A percentile compares a stretch with the other conserved stretches of the same genome.
Evolutionary conservation across 495 filamentous ascomycete genomes (phyloP).

Genomic region (Talaromyces ruber): DNA sequence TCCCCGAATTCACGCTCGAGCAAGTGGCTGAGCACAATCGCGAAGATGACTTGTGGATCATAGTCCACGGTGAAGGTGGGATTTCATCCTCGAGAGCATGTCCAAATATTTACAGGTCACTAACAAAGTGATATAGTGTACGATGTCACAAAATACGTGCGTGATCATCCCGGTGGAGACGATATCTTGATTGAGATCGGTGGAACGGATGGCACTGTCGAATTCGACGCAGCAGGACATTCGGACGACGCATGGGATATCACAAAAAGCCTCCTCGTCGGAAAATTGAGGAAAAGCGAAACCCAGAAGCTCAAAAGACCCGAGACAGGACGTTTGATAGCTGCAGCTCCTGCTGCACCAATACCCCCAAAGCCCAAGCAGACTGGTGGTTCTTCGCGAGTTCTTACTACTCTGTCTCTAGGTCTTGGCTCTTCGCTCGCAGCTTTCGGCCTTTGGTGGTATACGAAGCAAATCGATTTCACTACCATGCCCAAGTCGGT

Average conservation of each 20-base stretch:
- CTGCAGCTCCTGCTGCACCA: background rate
- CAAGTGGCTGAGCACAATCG: background rate
- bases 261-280: constrained; percentile 9
- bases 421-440: background rate
- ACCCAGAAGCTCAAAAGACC: background rate
- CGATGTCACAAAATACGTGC: constrained; percentile 38
- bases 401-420: background rate
- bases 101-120: background rate
- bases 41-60: constrained; percentile 37
- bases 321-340: background rate
- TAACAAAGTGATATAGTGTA: constrained; percentile 27
- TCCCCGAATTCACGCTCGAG: background rate
- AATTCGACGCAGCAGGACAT: constrained; percentile 46
- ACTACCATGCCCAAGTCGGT: background rate
- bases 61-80: constrained; percentile 43
- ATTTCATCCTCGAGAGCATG: background rate
- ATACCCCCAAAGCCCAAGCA: background rate
- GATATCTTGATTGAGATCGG: constrained; percentile 40
- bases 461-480: background rate
- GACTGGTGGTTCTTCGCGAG: background rate
- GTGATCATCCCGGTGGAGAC: constrained; percentile 47
- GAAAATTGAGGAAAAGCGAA: background rate
- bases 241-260: constrained; percentile 35
- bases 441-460: background rate
- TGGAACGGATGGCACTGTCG: constrained; percentile 42